These are phyloP conservation scores for Paramecium primaurelia DNA, from an alignment of 73 alveolate species.

Conservation along the genomic window DNA sequence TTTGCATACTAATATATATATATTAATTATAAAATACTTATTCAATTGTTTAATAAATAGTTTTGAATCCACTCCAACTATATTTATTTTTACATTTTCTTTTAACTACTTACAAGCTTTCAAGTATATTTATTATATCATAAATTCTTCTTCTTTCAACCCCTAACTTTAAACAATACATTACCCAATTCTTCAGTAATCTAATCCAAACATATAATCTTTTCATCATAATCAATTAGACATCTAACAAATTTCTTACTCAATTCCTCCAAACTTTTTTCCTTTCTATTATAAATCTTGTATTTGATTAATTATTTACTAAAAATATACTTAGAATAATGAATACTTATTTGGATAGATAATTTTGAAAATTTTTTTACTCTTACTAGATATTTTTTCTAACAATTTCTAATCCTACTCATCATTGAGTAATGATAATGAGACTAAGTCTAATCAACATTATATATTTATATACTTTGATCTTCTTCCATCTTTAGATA, in stretches of 20 bases:
- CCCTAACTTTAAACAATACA: not conserved
- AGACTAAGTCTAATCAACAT: not conserved
- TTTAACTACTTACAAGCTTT: conserved; percentile 69
- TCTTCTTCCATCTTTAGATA: not conserved
- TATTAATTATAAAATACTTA: not conserved
- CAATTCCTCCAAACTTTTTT: conserved; percentile 82
- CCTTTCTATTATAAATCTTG: conserved; percentile 70
- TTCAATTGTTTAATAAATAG: conserved; percentile 42
- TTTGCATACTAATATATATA: conserved; percentile 25
- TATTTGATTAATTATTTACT: not conserved
- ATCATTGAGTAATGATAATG: conserved; percentile 30
- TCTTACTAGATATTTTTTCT: not conserved
- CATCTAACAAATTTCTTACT: conserved; percentile 68
- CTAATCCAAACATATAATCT: conserved; percentile 65
- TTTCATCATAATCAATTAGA: conserved; percentile 61
- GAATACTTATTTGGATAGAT: not conserved
- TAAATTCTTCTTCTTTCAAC: conserved; percentile 82
- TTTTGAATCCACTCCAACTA: conserved; percentile 77
- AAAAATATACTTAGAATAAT: not conserved
- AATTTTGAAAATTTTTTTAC: conserved; percentile 35
- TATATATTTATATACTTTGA: not conserved
- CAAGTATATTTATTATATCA: conserved; percentile 81
- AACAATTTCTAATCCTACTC: not conserved
- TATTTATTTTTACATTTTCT: conserved; percentile 77
- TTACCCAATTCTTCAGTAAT: conserved; percentile 65